Evolutionary conservation across 192 early-diverging fungal species (phyloP).

Genomic region (Coemansia sp.): DNA sequence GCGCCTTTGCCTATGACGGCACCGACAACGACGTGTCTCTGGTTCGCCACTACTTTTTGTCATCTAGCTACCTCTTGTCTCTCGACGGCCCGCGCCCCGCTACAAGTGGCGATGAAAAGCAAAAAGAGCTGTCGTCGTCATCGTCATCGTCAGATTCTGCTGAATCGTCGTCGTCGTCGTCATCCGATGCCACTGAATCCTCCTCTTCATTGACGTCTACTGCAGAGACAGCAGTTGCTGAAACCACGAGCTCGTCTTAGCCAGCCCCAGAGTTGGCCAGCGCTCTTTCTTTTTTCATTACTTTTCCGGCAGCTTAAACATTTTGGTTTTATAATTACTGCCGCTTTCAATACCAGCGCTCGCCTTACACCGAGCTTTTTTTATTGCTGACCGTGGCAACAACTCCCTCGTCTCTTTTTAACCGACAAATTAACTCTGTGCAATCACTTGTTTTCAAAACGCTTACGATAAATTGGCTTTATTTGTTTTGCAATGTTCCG

Average conservation of each 20-base stretch:
- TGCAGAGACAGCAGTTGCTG: background rate
- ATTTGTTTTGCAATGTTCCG: background rate
- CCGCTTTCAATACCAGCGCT: background rate
- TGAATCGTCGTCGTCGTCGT: background rate
- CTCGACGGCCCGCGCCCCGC: slow-evolving; percentile 12
- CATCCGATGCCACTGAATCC: background rate
- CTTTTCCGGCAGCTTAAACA: background rate
- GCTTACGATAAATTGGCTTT: background rate
- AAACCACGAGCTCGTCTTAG: background rate
- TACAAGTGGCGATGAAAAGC: background rate
- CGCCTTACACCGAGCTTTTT: background rate
- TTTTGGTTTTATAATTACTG: background rate
- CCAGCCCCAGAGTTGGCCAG: background rate
- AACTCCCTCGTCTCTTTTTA: too few relatives aligned
- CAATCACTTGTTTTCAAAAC: background rate
- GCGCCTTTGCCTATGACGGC: slow-evolving; percentile 28
- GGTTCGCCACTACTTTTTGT: slow-evolving; percentile 34
- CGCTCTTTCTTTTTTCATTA: background rate
- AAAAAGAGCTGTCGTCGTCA: background rate
- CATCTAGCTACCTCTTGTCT: slow-evolving; percentile 38
- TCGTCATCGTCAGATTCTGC: background rate
- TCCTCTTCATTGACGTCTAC: slow-evolving; percentile 3
- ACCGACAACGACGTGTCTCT: slow-evolving; percentile 1
- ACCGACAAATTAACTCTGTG: too few relatives aligned
- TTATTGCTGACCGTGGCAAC: too few relatives aligned